phyloP scores from a whole-genome alignment of 306 rosid genomes.

The Luffa acutangula region DNA sequence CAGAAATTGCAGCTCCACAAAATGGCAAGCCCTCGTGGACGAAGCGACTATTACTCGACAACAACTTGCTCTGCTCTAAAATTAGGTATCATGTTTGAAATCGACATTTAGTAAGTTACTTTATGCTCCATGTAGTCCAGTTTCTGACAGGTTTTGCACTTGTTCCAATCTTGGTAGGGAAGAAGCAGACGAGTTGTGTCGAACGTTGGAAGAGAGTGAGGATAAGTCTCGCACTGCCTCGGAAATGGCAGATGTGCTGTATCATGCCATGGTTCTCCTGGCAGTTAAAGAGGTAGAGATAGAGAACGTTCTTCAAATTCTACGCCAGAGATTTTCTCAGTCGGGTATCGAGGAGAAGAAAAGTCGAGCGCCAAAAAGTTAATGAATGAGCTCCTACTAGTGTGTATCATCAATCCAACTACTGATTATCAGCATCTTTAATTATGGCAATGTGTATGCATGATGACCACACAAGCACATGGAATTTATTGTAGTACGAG shows the following conservation, averaged over 20 bases:
- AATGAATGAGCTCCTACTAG: background rate
- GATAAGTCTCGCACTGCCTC: slow-evolving; percentile 56
- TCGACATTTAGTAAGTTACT: background rate
- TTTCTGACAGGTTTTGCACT: background rate
- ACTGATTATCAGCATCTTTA: background rate
- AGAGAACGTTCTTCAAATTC: slow-evolving; percentile 70
- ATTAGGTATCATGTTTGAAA: slow-evolving; percentile 32
- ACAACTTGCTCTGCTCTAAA: slow-evolving; percentile 65
- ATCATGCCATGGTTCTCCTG: slow-evolving; percentile 70
- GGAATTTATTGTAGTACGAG: too few species aligned
- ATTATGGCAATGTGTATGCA: background rate
- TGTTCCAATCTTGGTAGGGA: slow-evolving; percentile 32
- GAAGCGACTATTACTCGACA: slow-evolving; percentile 43
- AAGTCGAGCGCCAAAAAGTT: slow-evolving; percentile 6
- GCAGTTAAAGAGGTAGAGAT: slow-evolving; percentile 54
- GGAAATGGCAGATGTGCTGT: slow-evolving; percentile 78
- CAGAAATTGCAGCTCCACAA: slow-evolving; percentile 34
- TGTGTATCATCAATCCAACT: background rate
- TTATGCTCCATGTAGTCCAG: background rate
- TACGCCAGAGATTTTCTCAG: slow-evolving; percentile 68
- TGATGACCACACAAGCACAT: background rate
- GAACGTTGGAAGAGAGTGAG: slow-evolving; percentile 63
- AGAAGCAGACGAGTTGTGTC: slow-evolving; percentile 74
- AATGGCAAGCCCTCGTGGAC: slow-evolving; percentile 74
- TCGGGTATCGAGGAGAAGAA: slow-evolving; percentile 79